Base-by-base conservation (phyloP, 2,329 filamentous ascomycete genomes). In the Neodidymelliopsis sp. region DNA sequence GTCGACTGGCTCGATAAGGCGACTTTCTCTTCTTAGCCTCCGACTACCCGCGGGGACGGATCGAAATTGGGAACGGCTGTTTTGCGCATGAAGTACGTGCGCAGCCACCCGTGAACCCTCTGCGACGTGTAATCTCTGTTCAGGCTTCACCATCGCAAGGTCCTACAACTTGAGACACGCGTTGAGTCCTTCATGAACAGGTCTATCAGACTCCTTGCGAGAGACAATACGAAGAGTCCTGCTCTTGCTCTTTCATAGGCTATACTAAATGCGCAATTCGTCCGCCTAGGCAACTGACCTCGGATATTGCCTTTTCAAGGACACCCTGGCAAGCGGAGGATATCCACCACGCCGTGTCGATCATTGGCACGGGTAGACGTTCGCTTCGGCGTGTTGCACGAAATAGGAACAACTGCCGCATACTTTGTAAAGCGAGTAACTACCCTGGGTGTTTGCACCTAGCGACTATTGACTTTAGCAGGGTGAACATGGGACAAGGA, bases 41-140 rank as follows among this genome's bases (percentile, higher is more conserved):
- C 23, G 16, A 20, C 12, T 29, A 30, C 24, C 39, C 49, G 47
- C 54, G 54, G 54, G 46, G 29, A 44, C 50, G 47, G 47, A 41
- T 49, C 50, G 47, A 46, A 51, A 54, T 54, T 34, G 50, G 42
- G 41, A 51, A 45, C 41, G 42, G 46, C 43, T 33, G 20, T 44
- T 38, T 43, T 49, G 27, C 41, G 49, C 34, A 49, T 49, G 24
- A 43, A 16, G 53, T 38, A 40, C 54, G 50, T 49, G 53, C 49
- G 16, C 44, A n/a, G 20, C 30, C 10, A 36, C 34, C 44, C 40
- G 30, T 37, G 52, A 29, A 31, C 23, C 35, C 19, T 29, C 24
- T 42, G 36, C 29, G 49, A 40, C 48, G 34, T 35, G 31, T 20
- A 41, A 52, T 46, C 34, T 46, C 31, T 39, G 13, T 23, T 20